Evolutionary conservation across 768 basidiomycete genomes (phyloP).

Genomic region (Trametes cinnabarina): DNA sequence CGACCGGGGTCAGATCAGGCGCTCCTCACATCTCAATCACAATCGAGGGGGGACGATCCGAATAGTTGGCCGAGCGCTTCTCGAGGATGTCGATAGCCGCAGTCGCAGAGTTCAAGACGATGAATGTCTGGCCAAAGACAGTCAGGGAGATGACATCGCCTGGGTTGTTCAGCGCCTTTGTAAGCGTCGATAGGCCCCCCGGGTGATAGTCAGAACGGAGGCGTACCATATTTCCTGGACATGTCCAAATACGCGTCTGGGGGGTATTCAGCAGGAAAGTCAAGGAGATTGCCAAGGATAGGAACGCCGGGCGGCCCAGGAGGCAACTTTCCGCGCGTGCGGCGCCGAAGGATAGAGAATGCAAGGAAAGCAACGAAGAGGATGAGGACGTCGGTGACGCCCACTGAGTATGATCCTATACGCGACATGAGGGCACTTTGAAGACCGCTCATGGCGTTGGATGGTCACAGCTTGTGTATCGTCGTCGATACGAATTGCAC

Average conservation of each 20-base stretch:
- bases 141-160: conserved; percentile 12
- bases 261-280: neutral
- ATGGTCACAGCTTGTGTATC: neutral
- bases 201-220: neutral
- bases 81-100: neutral
- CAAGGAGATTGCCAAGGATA: neutral
- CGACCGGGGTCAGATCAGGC: neutral
- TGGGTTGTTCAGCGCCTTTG: neutral
- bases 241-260: neutral
- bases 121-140: conserved; percentile 2
- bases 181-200: neutral
- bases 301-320: neutral
- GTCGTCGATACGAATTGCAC: neutral
- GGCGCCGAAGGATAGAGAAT: neutral
- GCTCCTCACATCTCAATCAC: neutral
- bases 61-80: neutral
- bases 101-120: neutral
- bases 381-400: neutral
- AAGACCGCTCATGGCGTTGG: neutral
- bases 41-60: neutral
- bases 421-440: neutral
- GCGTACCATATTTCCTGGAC: neutral
- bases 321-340: neutral
- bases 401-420: neutral
- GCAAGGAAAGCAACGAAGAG: neutral